Base-by-base conservation (phyloP, 2,329 filamentous ascomycete genomes). In the Fusarium miscanthi region DNA sequence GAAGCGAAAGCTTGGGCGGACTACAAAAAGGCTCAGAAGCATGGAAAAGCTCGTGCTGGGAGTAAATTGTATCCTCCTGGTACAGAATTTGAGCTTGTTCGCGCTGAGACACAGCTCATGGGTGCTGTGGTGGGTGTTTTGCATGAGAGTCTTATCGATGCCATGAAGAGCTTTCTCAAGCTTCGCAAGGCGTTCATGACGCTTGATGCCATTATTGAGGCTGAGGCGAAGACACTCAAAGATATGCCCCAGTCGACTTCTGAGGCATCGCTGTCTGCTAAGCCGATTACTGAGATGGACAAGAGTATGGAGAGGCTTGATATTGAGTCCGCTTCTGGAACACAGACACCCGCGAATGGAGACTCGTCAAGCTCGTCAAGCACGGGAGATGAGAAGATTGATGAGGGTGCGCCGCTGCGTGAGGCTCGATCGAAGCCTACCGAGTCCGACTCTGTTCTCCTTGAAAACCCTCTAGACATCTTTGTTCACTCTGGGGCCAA, bases 61-160 rank as follows among this genome's bases (percentile, higher is more conserved):
- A 84, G 83, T 63, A 80, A 81, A 49, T 84, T 97, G 30, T 98
- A 97, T 76, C 90, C 93, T 0, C 87, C 93, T 0, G 96, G 96
- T 4, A 93, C 92, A 9, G 95, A 99, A 83, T 98, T 93, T 80
- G 90, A 93, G 5, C 85, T 98, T 8, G 93, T 94, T 67, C 89
- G 94, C 66, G 93, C 94, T 8, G 91, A 98, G 83, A 89, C 94
- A 4, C 94, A 97, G 81, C 86, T 98, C 70, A 97, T 98, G 92
- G 89, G 90, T 63, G 95, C 95, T 1, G 92, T 99, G 3, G 91
- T 98, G 2, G 94, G 91, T 1, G 93, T 98, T 21, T 84, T 98
- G 76, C 97, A 97, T 74, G 96, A 98, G 84, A 97, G 93, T 79
- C 83, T 98, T 76, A 95, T 95, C 0, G 96, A 98, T 80, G 94